Base-by-base conservation (phyloP, 345 rosid species). In the Heritiera fomes region DNA sequence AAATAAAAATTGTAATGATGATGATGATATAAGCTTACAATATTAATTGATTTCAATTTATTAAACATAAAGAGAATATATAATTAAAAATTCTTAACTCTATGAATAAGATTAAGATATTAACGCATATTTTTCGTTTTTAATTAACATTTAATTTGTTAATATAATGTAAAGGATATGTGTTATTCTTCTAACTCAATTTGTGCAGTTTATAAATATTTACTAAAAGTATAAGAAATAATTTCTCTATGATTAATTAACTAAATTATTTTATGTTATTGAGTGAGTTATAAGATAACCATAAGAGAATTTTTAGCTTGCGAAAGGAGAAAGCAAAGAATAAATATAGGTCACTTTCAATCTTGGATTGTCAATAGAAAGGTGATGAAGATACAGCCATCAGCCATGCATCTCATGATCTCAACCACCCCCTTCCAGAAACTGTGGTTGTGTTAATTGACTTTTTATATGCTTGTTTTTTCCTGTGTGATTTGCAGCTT, bases 361-460 rank as follows among this genome's bases (percentile, higher is more conserved):
- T 7, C 30, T 20, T 58, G 1, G 9, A 18, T 55, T 55, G 60
- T 18, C 9, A 55, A 55, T 18, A 40, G n/a, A 65, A 15, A 58
- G 62, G 62, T 40, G 70, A 41, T 65, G 40, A 12, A 28, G 20
- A 65, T 47, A 56, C 56, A 69, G 38, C 73, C 56, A 69, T 46
- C 41, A 23, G 63, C 14, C 63, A 59, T 47, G 56, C 41, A 47
- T 69, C 40, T 23, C 73, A 47, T 69, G 40, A 69, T 69, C 56
- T 47, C 58, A 69, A 69, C 58, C 73, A 23, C 43, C 58, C 58
- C 58, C 58, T 14, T 52, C 58, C 58, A 52, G 5, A 14, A 14
- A 52, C 15, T 5, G 58, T 52, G 58, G 58, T 52, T 52, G 6
- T 4, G 58, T 52, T 52, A 52, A 49, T 52, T 52, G 58, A 52